phyloP scores from a whole-genome alignment of 176 grass and related monocot genomes.

The Alloteropsis semialata region DNA sequence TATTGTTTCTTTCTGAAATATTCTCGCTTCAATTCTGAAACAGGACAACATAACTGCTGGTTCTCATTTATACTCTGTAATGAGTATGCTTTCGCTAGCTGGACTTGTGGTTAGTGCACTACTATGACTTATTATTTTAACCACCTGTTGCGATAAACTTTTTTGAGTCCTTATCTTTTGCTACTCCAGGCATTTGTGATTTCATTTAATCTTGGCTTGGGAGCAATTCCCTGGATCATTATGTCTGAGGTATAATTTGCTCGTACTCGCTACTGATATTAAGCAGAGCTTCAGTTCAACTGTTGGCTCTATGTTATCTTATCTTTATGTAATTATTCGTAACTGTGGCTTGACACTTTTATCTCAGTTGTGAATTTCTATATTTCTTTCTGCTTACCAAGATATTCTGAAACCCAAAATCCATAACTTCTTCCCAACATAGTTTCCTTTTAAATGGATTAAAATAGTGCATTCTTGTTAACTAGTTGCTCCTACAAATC shows the following conservation, averaged over 20 bases:
- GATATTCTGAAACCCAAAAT: neutral
- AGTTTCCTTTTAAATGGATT: neutral
- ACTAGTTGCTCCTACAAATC: constrained; percentile 14
- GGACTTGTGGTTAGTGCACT: constrained; percentile 85
- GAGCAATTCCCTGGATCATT: constrained; percentile 98
- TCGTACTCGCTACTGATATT: neutral
- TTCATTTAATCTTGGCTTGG: constrained; percentile 91
- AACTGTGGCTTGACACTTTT: neutral
- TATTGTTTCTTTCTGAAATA: constrained; percentile 21
- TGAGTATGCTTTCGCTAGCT: constrained; percentile 85
- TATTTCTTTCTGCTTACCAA: neutral
- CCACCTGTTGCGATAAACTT: neutral
- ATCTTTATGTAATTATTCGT: neutral
- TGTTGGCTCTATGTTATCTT: constrained; percentile 1
- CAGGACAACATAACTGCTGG: constrained; percentile 58
- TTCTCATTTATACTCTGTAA: constrained; percentile 65
- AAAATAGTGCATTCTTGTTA: neutral
- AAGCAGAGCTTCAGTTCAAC: neutral
- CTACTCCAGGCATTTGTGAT: constrained; percentile 78
- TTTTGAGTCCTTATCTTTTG: constrained; percentile 10
- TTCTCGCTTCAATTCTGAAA: constrained; percentile 25
- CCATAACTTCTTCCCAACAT: neutral
- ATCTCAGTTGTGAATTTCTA: neutral
- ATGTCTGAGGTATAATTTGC: constrained; percentile 86
- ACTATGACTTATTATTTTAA: neutral